Conservation (phyloP, 306 rosid genomes). For the Vigna angularis region DNA sequence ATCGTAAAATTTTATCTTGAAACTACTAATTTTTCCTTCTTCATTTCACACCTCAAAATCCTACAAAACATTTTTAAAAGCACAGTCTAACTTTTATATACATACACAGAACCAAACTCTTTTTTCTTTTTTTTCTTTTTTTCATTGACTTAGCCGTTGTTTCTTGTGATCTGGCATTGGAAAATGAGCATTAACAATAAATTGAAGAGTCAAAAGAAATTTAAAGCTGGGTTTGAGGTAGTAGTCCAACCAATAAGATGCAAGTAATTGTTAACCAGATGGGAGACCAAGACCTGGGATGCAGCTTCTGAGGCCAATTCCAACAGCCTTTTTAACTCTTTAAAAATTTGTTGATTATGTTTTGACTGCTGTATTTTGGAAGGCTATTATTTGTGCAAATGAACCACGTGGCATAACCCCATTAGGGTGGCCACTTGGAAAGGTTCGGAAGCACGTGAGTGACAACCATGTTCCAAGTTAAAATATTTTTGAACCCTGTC, state of each 20-base stretch:
- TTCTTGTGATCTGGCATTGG: conserved; percentile 48
- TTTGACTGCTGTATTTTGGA: conserved; percentile 50
- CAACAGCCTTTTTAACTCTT: conserved; percentile 29
- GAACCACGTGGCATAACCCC: conserved; percentile 56
- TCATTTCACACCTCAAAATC: too few relatives aligned
- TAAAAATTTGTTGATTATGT: conserved; percentile 14
- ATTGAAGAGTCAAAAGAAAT: conserved; percentile 16
- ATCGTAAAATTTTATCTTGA: too few relatives aligned
- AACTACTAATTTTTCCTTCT: too few relatives aligned
- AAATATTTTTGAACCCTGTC: conserved; percentile 29
- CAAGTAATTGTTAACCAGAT: conserved; percentile 44
- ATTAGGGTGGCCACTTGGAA: conserved; percentile 39
- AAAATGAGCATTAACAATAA: conserved; percentile 42
- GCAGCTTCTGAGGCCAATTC: conserved; percentile 33
- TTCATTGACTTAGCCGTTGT: not conserved
- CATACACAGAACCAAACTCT: too few relatives aligned
- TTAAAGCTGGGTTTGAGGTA: conserved; percentile 2
- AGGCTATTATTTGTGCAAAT: conserved; percentile 27
- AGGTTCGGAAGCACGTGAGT: conserved; percentile 56
- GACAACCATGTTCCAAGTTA: conserved; percentile 53
- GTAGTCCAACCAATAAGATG: conserved; percentile 40
- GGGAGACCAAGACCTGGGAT: conserved; percentile 49
- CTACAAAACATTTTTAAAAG: too few relatives aligned
- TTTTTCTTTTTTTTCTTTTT: too few relatives aligned
- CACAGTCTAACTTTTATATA: too few relatives aligned